Evolutionary conservation across 2,329 filamentous ascomycete species (phyloP).

Genomic region (Phoma herbarum): DNA sequence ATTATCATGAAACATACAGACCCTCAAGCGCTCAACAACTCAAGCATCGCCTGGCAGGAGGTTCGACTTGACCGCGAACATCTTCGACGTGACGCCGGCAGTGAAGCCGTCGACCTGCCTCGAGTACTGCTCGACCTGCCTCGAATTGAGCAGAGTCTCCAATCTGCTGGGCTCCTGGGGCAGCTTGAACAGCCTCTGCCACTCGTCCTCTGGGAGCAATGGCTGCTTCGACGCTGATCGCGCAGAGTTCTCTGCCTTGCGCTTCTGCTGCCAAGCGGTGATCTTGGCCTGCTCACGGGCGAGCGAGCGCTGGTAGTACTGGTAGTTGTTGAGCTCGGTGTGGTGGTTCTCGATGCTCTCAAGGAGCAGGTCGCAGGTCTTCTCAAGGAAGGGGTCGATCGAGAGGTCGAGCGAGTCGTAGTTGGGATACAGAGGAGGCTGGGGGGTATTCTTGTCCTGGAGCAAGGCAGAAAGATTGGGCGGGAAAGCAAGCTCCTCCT

Average conservation of each 20-base stretch:
- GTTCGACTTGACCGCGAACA: conserved; percentile 90
- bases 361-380: conserved; percentile 94
- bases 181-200: conserved; percentile 97
- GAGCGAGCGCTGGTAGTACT: conserved; percentile 94
- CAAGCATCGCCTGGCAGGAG: conserved; percentile 64
- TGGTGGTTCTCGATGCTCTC: conserved; percentile 98
- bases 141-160: conserved; percentile 92
- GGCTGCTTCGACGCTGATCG: conserved; percentile 87
- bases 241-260: conserved; percentile 92
- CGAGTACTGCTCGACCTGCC: conserved; percentile 97
- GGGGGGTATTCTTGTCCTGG: conserved; percentile 66
- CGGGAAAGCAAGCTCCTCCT: conserved; percentile 76
- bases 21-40: conserved; percentile 28
- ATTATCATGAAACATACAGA: conserved; percentile 42
- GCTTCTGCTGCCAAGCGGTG: conserved; percentile 93
- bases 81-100: conserved; percentile 89
- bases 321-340: conserved; percentile 99
- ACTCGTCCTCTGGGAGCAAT: conserved; percentile 93
- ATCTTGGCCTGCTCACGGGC: conserved; percentile 97
- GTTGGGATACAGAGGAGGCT: conserved; percentile 80
- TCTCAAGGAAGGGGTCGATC: conserved; percentile 97
- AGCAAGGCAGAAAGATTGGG: conserved; percentile 80
- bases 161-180: conserved; percentile 92
- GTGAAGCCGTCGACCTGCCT: conserved; percentile 97
- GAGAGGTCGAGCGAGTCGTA: conserved; percentile 89